Base-by-base conservation (phyloP, 2,329 filamentous ascomycete genomes). In the Neoscytalidium dimidiatum region DNA sequence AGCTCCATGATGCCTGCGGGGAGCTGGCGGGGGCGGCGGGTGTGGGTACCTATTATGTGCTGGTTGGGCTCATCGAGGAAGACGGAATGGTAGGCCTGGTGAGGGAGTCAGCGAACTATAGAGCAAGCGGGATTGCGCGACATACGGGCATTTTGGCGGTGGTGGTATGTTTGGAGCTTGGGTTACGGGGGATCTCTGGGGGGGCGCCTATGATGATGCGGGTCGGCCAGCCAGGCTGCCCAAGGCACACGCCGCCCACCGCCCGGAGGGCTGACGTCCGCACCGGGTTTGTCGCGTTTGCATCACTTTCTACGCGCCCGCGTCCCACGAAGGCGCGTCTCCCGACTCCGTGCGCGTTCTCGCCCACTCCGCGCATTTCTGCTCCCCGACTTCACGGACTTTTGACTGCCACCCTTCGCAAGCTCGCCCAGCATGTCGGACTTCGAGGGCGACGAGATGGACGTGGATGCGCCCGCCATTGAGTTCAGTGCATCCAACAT, bases 1-100 rank as follows among this genome's bases (percentile, higher is more conserved):
- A 64, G 58, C 38, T 64, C 51, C 23, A 48, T 41, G 53, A 46
- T 61, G 49, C 38, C 53, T 61, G 56, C 62, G 62, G 51, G 62
- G 61, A 64, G 61, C 41, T 64, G 51, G 38, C 56, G 57, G 56
- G 58, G 53, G 43, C 35, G 26, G 38, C 52, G 60, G 31, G 56
- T 31, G 28, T 29, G 56, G 28, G 66, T 83, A 86, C 85, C 87
- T 77, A 89, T 88, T 71, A 88, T 75, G 73, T 87, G 86, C 70
- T 89, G 86, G 75, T 88, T 86, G 69, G 90, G 84, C 86, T 92
- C 86, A 87, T 94, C 82, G 79, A 89, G 88, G 88, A 97, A 97
- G 85, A 97, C 91, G 79, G 92, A 96, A 86, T 98, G 96, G 86
- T 97, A 98, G 81, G 94, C 94, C 92, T 96, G 71, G 62, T 64